These are phyloP conservation scores for Stephania japonica DNA, from an alignment of 164 flowering plant species.

Conservation along the genomic window DNA sequence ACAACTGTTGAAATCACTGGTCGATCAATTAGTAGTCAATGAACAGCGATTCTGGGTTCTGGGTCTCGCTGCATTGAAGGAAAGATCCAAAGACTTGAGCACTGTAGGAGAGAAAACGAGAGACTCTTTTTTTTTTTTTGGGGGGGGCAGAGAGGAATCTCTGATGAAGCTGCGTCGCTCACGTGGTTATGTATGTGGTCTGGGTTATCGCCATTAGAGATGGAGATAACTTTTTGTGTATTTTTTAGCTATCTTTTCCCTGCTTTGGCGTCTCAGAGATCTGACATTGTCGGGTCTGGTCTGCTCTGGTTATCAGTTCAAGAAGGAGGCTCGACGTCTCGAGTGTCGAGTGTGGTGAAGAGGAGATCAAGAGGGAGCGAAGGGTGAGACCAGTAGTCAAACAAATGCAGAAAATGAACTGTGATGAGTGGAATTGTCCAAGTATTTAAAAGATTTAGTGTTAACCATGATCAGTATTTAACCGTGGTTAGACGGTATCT, in stretches of 20 bases:
- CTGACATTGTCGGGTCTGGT: constrained; percentile 36
- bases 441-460: neutral
- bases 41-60: neutral
- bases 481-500: neutral
- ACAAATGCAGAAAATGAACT: neutral
- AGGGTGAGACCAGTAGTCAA: neutral
- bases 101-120: neutral
- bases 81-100: neutral
- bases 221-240: constrained; percentile 4
- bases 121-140: neutral
- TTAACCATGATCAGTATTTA: neutral
- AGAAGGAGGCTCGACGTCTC: constrained; percentile 1
- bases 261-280: constrained; percentile 5
- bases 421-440: neutral
- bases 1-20: neutral
- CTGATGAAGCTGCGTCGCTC: neutral
- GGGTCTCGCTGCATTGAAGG: neutral
- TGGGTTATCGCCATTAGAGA: constrained; percentile 22
- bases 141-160: neutral
- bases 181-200: constrained; percentile 6
- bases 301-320: constrained; percentile 20
- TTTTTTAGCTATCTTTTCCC: neutral
- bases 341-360: neutral
- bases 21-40: neutral
- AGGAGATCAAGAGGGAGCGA: neutral